Conservation (phyloP, 371 early-diverging fungal genomes). For the Lichtheimia ramosa region DNA sequence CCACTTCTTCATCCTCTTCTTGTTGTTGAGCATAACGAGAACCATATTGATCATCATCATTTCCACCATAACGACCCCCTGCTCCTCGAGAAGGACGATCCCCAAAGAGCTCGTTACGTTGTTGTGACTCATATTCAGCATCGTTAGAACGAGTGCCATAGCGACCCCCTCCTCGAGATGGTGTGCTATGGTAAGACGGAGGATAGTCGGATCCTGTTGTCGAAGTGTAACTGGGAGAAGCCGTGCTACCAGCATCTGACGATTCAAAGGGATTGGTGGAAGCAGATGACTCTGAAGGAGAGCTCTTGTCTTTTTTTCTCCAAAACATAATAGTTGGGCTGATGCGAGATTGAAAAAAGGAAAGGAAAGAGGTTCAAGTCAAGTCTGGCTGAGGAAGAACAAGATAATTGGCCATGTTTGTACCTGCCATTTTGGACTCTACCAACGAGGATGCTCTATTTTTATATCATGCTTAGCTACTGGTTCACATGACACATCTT, state of each 20-base stretch:
- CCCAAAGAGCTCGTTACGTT: constrained; percentile 23
- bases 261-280: constrained; percentile 25
- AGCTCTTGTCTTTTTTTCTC: constrained; percentile 23
- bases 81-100: constrained; percentile 6
- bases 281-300: constrained; percentile 12
- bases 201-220: constrained; percentile 3
- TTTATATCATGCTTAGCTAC: too few species aligned
- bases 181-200: background rate
- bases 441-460: too few species aligned
- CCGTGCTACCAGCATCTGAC: background rate
- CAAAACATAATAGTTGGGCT: constrained; percentile 11
- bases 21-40: constrained; percentile 8
- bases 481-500: too few species aligned
- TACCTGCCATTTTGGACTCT: too few species aligned
- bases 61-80: constrained; percentile 9
- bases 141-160: constrained; percentile 18
- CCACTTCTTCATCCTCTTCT: constrained; percentile 47
- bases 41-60: constrained; percentile 14
- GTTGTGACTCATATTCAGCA: constrained; percentile 13
- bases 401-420: too few species aligned
- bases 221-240: constrained; percentile 1
- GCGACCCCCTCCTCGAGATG: constrained; percentile 13
- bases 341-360: background rate
- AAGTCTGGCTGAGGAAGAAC: too few species aligned
- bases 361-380: background rate